Base-by-base conservation (phyloP, 2,329 filamentous ascomycete genomes). In the Colletotrichum lini region DNA sequence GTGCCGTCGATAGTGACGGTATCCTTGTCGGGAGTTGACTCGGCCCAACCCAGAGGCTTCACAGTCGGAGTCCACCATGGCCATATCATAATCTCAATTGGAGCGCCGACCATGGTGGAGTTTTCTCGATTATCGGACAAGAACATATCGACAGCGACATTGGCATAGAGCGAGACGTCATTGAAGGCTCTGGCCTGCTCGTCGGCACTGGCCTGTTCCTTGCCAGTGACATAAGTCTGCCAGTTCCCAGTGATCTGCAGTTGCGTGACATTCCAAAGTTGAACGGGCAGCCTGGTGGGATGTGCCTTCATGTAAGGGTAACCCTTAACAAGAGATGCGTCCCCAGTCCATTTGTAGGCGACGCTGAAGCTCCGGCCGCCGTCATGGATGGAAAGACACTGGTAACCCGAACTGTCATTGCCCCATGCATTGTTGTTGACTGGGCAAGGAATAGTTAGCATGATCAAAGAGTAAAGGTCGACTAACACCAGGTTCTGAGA, bases 371-470 rank as follows among this genome's bases (percentile, higher is more conserved):
- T 69, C n/a, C 59, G 44, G 35, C 69, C 69, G 30, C 59, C 40
- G 16, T 72, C 69, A 54, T 72, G 69, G 45, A 69, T 65, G 40
- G 58, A 49, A 38, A 72, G 53, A 54, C 69, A 72, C 54, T 72
- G 69, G 40, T 72, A 72, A 5, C 69, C 69, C 9, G 69, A 72
- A 52, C 69, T 72, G 35, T 72, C 69, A 45, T 72, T 72, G 16
- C 69, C 69, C 69, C 69, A 72, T 26, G 69, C 69, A 59, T 72
- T 72, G 47, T 72, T 72, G 38, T 72, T 72, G 50, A 72, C 69
- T 72, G 30, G 0, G 45, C 9, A 45, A 13, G 18, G 45, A 58
- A 64, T 30, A 72, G 59, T 45, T 45, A 35, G 35, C 23, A 40
- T 26, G 23, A 18, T 7, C 15, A 9, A 45, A 16, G 16, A 35